Percentiles rank a stretch among this genome's conserved stretches.
Conservation (phyloP, 208 protist species). For the Herpetomonas samuelpessoai region DNA sequence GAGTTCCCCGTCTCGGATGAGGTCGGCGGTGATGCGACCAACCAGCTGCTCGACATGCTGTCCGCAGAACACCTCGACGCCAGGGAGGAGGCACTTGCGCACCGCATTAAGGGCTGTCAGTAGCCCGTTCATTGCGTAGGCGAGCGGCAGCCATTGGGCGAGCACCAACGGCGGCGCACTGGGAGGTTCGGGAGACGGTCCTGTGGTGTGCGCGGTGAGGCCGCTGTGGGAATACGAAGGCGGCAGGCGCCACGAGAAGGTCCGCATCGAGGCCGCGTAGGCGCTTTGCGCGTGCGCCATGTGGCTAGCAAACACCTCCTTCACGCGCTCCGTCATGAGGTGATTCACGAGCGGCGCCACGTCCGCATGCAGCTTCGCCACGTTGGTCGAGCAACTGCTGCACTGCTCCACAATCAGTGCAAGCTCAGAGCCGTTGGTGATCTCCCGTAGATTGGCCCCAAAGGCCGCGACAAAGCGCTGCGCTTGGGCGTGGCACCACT, state of each 20-base stretch:
- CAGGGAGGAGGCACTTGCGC: conserved; percentile 63
- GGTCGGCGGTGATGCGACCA: conserved; percentile 45
- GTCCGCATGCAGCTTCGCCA: conserved; percentile 50
- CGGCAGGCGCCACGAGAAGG: conserved; percentile 40
- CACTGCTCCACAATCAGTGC: conserved; percentile 75
- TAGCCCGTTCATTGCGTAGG: conserved; percentile 80
- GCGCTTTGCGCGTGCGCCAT: conserved; percentile 45
- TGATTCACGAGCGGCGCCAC: conserved; percentile 41
- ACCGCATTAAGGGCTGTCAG: conserved; percentile 73
- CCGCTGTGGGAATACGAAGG: background rate
- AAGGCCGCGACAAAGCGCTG: conserved; percentile 40
- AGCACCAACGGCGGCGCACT: conserved; percentile 35
- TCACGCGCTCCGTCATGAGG: conserved; percentile 42
- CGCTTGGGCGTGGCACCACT: conserved; percentile 60
- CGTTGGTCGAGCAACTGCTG: conserved; percentile 27
- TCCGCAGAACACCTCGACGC: conserved; percentile 42
- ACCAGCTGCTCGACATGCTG: conserved; percentile 48
- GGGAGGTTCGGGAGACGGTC: conserved; percentile 6
- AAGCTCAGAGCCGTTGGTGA: conserved; percentile 78
- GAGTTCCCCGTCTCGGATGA: conserved; percentile 48
- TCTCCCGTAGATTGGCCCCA: conserved; percentile 27
- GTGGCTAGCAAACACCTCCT: conserved; percentile 52
- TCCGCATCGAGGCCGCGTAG: conserved; percentile 63
- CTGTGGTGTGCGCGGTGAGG: conserved; percentile 1
- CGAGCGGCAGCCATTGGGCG: conserved; percentile 68